Evolutionary conservation across 345 rosid genomes (phyloP).

Genomic region (Pistacia integerrima): DNA sequence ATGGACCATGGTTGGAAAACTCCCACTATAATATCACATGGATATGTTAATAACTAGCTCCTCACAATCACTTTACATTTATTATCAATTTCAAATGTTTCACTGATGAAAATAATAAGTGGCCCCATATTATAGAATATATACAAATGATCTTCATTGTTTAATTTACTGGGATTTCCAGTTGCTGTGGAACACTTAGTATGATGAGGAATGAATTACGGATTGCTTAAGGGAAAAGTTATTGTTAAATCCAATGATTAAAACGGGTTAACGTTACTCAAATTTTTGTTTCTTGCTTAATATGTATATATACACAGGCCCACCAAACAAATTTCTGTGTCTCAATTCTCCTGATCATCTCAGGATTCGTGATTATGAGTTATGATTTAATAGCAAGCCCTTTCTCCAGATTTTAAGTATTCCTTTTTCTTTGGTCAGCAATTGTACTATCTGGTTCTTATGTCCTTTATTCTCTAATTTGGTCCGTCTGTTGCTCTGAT

Average conservation of each 20-base stretch:
- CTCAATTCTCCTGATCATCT: background rate
- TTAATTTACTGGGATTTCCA: background rate
- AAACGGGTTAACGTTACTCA: too few relatives aligned
- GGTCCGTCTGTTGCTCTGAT: background rate
- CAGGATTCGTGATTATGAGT: too few relatives aligned
- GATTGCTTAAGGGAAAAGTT: background rate
- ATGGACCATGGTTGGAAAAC: too few relatives aligned
- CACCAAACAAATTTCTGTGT: background rate
- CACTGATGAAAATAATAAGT: too few relatives aligned
- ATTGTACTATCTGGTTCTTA: background rate
- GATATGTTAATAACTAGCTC: background rate
- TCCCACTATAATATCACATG: conserved; percentile 2
- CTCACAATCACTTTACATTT: background rate
- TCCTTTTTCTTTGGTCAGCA: background rate
- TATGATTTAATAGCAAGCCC: background rate
- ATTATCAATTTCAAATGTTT: too few relatives aligned
- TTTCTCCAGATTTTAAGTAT: background rate
- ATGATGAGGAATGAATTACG: background rate
- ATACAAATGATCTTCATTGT: too few relatives aligned
- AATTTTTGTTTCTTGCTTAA: too few relatives aligned
- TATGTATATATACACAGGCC: background rate
- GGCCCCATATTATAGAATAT: too few relatives aligned
- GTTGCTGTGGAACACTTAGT: background rate
- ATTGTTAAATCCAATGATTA: too few relatives aligned
- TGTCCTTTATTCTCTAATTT: too few relatives aligned